Percentiles rank a stretch among this genome's conserved stretches.
Conservation (phyloP, 169 alveolate species). For the Plasmodium billcollinsi region DNA sequence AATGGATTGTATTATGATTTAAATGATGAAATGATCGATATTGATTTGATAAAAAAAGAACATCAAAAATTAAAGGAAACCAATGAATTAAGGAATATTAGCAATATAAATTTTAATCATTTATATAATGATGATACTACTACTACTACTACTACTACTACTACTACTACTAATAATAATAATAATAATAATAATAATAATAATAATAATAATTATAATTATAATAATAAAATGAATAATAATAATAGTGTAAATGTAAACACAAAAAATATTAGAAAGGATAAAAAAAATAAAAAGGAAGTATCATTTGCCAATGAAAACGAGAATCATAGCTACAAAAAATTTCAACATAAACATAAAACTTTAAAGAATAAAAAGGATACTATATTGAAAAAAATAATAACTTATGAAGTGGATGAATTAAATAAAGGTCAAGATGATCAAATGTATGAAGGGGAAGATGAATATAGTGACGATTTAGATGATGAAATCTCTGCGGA, state of each 20-base stretch:
- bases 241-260: not conserved
- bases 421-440: conserved; percentile 11
- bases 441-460: conserved; percentile 20
- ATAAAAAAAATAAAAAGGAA: not conserved
- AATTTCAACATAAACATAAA: not conserved
- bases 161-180: no score
- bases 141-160: no score
- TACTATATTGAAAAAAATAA: not conserved
- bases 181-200: not conserved
- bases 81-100: not conserved
- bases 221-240: not conserved
- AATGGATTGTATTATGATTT: conserved; percentile 51
- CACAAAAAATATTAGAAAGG: conserved; percentile 10
- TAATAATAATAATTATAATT: not conserved
- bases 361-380: not conserved
- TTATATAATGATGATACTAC: not conserved
- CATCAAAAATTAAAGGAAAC: conserved; percentile 39
- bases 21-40: conserved; percentile 49
- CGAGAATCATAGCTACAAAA: not conserved
- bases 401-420: conserved; percentile 12
- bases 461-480: conserved; percentile 11
- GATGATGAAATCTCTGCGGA: not conserved
- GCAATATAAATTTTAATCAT: not conserved
- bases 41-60: conserved; percentile 53
- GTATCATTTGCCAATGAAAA: not conserved